These are phyloP conservation scores for Lonicera japonica DNA, from an alignment of 129 eudicot genomes.

Conservation along the genomic window DNA sequence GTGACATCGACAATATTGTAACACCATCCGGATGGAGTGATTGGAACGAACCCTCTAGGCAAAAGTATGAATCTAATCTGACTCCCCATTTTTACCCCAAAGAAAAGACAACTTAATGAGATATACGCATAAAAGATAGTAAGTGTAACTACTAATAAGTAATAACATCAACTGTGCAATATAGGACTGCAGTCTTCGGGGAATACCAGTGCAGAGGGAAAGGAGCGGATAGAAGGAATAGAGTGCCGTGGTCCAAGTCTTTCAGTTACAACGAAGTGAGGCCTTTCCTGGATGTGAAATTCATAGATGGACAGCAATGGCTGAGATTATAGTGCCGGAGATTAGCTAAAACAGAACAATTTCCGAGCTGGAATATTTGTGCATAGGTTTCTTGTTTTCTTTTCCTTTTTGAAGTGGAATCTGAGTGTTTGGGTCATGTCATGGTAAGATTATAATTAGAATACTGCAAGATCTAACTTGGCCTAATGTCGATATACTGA, in stretches of 20 bases:
- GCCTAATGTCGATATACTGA: neutral
- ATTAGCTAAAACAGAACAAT: no score
- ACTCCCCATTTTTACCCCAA: no score
- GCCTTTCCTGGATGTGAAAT: constrained; percentile 46
- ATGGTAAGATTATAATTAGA: neutral
- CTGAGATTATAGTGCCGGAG: constrained; percentile 45
- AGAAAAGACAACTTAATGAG: no score
- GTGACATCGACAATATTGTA: constrained; percentile 44
- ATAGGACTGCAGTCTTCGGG: constrained; percentile 71
- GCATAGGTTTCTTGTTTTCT: neutral
- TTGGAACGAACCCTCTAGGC: constrained; percentile 45
- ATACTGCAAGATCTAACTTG: neutral
- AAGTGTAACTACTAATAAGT: neutral
- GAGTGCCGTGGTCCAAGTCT: constrained; percentile 64
- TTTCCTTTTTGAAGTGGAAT: neutral
- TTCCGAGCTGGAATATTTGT: no score
- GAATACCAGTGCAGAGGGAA: constrained; percentile 67
- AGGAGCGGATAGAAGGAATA: constrained; percentile 57
- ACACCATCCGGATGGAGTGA: constrained; percentile 71
- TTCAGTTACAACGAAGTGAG: constrained; percentile 36
- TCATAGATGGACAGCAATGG: constrained; percentile 69
- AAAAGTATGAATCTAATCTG: constrained; percentile 30
- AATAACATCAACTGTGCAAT: neutral
- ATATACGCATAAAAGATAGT: neutral
- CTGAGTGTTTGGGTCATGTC: neutral